A percentile compares a stretch with the other conserved stretches of the same genome.
These are phyloP conservation scores for Pyrenophora graminea DNA, from an alignment of 2,329 filamentous ascomycete genomes.

Conservation along the genomic window DNA sequence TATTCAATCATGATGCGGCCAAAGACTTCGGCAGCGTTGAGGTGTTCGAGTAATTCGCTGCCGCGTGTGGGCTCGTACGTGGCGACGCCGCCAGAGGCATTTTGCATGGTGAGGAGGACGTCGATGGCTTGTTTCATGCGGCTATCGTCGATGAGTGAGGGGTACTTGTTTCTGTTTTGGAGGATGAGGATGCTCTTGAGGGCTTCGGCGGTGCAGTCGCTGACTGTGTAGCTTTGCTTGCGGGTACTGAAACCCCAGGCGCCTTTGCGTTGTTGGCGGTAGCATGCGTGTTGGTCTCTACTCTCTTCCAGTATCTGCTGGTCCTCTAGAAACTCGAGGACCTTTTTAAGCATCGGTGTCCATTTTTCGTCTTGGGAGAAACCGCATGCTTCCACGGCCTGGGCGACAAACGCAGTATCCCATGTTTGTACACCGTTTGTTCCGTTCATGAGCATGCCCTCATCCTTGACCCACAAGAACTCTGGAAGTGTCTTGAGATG, in stretches of 20 bases:
- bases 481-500: constrained; percentile 84
- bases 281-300: constrained; percentile 75
- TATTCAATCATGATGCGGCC: constrained; percentile 98
- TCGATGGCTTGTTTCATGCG: constrained; percentile 88
- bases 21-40: constrained; percentile 97
- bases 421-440: constrained; percentile 98
- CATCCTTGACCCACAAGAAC: constrained; percentile 86
- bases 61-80: constrained; percentile 87
- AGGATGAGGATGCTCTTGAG: constrained; percentile 84
- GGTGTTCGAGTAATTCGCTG: constrained; percentile 74
- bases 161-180: constrained; percentile 74
- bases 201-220: constrained; percentile 90
- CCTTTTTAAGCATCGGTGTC: constrained; percentile 80
- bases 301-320: constrained; percentile 90
- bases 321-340: constrained; percentile 81
- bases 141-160: constrained; percentile 71
- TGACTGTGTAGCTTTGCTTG: constrained; percentile 92
- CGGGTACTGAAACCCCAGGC: constrained; percentile 96
- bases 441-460: constrained; percentile 93
- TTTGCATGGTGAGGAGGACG: constrained; percentile 89
- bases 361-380: constrained; percentile 77
- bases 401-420: constrained; percentile 91
- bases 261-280: constrained; percentile 88
- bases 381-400: constrained; percentile 77
- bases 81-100: constrained; percentile 80